Evolutionary conservation across 305 asterid genomes (phyloP).

Genomic region (Fraxinus sp.): DNA sequence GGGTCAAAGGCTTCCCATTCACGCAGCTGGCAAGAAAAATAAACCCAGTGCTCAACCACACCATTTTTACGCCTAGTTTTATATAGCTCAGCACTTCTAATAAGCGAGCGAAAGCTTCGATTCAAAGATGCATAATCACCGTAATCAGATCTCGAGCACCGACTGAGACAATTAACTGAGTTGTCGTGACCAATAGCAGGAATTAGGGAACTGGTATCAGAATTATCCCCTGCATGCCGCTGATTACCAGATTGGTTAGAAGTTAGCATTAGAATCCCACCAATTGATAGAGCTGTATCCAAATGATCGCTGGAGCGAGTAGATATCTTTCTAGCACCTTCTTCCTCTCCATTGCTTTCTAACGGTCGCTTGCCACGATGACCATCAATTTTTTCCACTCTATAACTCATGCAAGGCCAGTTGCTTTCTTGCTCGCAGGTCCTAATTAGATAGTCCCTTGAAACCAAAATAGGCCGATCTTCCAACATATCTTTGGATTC

Average conservation of each 20-base stretch:
- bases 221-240: conserved; percentile 33
- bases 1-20: conserved; percentile 89
- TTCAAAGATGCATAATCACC: conserved; percentile 57
- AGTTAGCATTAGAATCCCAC: conserved; percentile 25
- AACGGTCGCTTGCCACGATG: conserved; percentile 52
- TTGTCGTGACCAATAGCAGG: conserved; percentile 59
- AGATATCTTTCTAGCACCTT: conserved; percentile 38
- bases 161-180: conserved; percentile 60
- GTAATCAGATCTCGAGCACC: conserved; percentile 66
- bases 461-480: conserved; percentile 64
- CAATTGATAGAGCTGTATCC: conserved; percentile 35
- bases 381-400: conserved; percentile 48
- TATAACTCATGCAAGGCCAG: conserved; percentile 64
- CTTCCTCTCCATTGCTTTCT: conserved; percentile 49
- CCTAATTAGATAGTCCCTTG: conserved; percentile 52
- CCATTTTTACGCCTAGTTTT: conserved; percentile 48
- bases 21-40: conserved; percentile 60
- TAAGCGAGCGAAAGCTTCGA: conserved; percentile 51
- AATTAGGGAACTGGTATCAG: conserved; percentile 53
- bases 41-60: conserved; percentile 73
- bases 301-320: conserved; percentile 36
- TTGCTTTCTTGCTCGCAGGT: conserved; percentile 51
- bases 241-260: conserved; percentile 26
- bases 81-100: conserved; percentile 58
- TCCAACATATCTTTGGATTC: conserved; percentile 68